phyloP scores from a whole-genome alignment of 148 eudicot species.

The Limonium bicolor region DNA sequence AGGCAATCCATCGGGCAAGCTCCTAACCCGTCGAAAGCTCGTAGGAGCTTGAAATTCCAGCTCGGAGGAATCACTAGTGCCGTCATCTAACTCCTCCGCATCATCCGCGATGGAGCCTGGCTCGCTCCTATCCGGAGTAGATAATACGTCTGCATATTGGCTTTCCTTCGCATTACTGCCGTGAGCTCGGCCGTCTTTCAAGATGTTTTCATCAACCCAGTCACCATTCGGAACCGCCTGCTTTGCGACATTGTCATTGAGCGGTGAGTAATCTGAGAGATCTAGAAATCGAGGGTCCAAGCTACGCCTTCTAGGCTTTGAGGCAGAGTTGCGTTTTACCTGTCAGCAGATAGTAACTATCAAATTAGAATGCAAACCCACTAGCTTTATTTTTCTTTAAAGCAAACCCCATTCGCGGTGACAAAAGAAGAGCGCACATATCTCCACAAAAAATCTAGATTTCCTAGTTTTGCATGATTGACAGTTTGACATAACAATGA shows the following conservation, averaged over 20 bases:
- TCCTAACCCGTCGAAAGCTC: conserved; percentile 1
- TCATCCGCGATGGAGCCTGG: not conserved
- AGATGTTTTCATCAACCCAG: not conserved
- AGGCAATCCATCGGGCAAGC: not conserved
- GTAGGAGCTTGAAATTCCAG: not conserved
- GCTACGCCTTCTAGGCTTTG: conserved; percentile 1
- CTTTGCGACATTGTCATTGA: not conserved
- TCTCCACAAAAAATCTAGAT: not conserved
- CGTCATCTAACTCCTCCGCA: not conserved
- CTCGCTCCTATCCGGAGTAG: not conserved
- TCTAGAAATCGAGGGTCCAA: conserved; percentile 7
- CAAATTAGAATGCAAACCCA: not conserved
- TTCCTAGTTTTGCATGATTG: not conserved
- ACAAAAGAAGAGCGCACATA: not conserved
- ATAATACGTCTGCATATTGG: conserved; percentile 1
- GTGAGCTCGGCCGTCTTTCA: not conserved
- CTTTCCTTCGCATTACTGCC: not conserved
- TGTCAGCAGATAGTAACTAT: not conserved
- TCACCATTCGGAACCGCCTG: too few relatives aligned
- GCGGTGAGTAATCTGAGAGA: conserved; percentile 5
- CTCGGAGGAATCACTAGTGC: conserved; percentile 5
- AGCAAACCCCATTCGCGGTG: not conserved
- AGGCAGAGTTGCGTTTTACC: not conserved
- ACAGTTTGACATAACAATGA: not conserved
- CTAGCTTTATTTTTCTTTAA: not conserved